Evolutionary conservation across 139 green algal genomes (phyloP), one percentile per base, ranked within the genome.

Genomic region (Astrephomene gubernaculifera): DNA sequence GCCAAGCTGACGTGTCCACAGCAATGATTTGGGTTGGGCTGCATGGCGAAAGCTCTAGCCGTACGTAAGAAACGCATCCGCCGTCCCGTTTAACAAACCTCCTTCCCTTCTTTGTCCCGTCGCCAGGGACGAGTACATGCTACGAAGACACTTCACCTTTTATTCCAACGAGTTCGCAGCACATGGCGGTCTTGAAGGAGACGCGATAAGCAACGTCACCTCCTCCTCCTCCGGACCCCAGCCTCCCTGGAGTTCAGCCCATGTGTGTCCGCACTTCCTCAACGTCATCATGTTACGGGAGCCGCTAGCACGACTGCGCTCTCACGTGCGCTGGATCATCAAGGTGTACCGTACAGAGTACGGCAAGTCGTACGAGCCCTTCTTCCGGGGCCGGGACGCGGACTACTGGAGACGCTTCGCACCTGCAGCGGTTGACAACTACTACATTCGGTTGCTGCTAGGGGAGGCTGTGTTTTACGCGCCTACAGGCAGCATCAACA

Each of bases 301-400:
- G 25, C 79, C 79, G 2, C 4, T 79, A 5, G 43, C 31, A 24
- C 79, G 79, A 2, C 79, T 86, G 45, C 43, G 43, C 12, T 79
- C 65, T 10, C 79, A 86, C 35, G 8, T 86, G 25, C 35, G 38
- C 19, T 86, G 79, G 79, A 86, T 86, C 49, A 76, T 86, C 0
- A 78, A 78, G 65, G 79, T 86, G 17, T 84, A 84, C 78, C 78
- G 78, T n/a, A 52, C 78, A 17, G 78, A 84, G 61, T 84, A 84
- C 78, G 78, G 78, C 61, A 84, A 24, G 44, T 3, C 4, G 9
- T 54, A 41, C 33, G 78, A 84, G 78, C 9, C 63, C 0, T 84
- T 84, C 61, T 84, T 84, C 78, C 61, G 78, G 8, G 65, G n/a
- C 22, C 64, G 79, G 1, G 65, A 86, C 49, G 79, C 79, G 5